phyloP scores from a whole-genome alignment of 139 green algal genomes.

The Coelastrella sp. region DNA sequence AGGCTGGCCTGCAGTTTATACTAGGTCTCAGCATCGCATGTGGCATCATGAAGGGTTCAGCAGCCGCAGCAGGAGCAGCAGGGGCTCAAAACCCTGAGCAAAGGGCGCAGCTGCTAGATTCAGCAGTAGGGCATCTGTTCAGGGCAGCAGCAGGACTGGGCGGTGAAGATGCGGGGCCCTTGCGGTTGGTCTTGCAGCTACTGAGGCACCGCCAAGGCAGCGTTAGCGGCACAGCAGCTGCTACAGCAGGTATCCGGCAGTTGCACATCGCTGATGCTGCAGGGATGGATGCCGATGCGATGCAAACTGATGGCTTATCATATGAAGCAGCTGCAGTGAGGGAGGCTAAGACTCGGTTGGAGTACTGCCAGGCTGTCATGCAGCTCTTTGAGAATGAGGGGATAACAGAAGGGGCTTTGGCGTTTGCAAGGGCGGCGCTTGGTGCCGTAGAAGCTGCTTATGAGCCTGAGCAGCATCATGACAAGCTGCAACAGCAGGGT shows the following conservation, averaged over 20 bases:
- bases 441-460: conserved; percentile 41
- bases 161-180: conserved; percentile 8
- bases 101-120: conserved; percentile 40
- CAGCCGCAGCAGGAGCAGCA: conserved; percentile 40
- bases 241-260: neutral
- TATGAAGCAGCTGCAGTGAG: neutral
- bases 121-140: conserved; percentile 67
- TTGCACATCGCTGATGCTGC: neutral
- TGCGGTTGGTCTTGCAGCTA: conserved; percentile 38
- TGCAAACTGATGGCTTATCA: neutral
- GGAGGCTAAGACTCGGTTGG: conserved; percentile 49
- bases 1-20: conserved; percentile 59
- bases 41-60: conserved; percentile 20
- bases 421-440: conserved; percentile 60
- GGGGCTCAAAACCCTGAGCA: neutral
- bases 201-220: conserved; percentile 32
- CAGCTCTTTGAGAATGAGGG: conserved; percentile 65
- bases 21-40: conserved; percentile 58
- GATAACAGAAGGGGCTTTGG: conserved; percentile 54
- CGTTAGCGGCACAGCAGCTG: conserved; percentile 5
- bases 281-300: neutral
- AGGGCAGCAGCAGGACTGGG: conserved; percentile 55
- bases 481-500: conserved; percentile 36
- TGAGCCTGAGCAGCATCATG: conserved; percentile 5
- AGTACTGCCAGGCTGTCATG: conserved; percentile 62